Percentiles rank a stretch among this genome's conserved stretches.
Evolutionary conservation across 2,329 filamentous ascomycete species (phyloP).

Genomic region (Claviceps digitariae): DNA sequence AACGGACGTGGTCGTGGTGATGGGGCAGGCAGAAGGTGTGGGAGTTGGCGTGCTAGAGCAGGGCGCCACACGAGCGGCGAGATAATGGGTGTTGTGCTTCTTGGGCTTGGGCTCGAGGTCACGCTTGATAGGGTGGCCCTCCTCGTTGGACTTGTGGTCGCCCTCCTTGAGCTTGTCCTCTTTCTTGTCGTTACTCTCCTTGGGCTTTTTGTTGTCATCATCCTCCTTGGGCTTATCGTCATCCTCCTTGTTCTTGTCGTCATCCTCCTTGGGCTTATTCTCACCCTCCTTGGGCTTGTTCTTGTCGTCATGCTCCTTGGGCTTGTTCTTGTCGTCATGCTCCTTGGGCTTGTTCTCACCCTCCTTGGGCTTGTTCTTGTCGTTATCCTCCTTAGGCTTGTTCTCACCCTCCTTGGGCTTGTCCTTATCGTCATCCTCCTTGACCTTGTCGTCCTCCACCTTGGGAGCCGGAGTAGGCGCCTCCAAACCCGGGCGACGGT

Average conservation of each 20-base stretch:
- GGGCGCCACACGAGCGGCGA: neutral
- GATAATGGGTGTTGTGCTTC: neutral
- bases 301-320: neutral
- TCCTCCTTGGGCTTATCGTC: neutral
- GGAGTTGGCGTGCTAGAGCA: neutral
- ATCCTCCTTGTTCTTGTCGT: neutral
- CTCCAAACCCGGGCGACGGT: no score
- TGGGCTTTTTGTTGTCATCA: neutral
- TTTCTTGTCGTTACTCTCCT: no score
- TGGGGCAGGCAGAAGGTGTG: neutral
- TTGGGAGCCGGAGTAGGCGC: no score
- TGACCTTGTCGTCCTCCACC: neutral
- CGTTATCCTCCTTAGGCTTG: neutral
- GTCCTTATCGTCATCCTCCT: no score
- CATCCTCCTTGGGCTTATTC: neutral
- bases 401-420: neutral
- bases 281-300: neutral
- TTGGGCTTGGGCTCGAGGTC: no score
- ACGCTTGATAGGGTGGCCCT: no score
- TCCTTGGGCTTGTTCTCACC: neutral
- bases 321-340: neutral
- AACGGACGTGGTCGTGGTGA: neutral
- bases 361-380: neutral
- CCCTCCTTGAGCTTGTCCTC: neutral
- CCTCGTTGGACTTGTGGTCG: neutral